Conservation (phyloP, 202 grass and related monocot species). For the Carex sylvatica region DNA sequence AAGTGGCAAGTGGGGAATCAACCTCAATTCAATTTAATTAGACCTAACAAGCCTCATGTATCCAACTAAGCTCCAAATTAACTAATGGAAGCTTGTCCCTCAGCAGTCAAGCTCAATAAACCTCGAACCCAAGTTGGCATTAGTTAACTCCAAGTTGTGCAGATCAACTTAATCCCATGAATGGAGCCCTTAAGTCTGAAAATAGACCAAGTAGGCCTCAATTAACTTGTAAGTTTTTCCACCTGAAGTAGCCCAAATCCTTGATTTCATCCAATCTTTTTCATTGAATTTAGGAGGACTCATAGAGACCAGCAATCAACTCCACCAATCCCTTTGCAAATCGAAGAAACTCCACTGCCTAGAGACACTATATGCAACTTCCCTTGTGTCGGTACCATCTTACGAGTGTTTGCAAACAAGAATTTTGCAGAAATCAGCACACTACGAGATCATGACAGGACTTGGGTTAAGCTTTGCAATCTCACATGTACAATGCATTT, state of each 20-base stretch:
- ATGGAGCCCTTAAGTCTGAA: background rate
- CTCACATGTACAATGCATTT: slow-evolving; percentile 51
- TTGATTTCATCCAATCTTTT: slow-evolving; percentile 11
- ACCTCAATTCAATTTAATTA: background rate
- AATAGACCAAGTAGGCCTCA: background rate
- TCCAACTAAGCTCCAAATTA: background rate
- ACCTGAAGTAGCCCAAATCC: background rate
- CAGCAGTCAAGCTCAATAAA: background rate
- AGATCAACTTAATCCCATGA: background rate
- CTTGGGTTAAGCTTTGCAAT: slow-evolving; percentile 77
- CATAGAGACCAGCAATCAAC: slow-evolving; percentile 27
- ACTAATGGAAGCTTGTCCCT: background rate
- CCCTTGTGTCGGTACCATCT: slow-evolving; percentile 67
- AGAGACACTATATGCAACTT: slow-evolving; percentile 60
- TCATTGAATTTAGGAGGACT: background rate
- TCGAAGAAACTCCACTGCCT: slow-evolving; percentile 55
- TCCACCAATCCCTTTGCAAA: slow-evolving; percentile 42
- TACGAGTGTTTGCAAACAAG: slow-evolving; percentile 47
- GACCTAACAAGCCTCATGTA: background rate
- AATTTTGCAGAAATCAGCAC: slow-evolving; percentile 43
- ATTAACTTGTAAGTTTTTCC: background rate
- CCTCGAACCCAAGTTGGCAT: background rate
- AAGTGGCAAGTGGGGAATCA: background rate
- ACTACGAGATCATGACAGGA: slow-evolving; percentile 43
- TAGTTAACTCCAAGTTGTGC: background rate